phyloP scores from a whole-genome alignment of 306 rosid species.

The Quercus aquifolioides region DNA sequence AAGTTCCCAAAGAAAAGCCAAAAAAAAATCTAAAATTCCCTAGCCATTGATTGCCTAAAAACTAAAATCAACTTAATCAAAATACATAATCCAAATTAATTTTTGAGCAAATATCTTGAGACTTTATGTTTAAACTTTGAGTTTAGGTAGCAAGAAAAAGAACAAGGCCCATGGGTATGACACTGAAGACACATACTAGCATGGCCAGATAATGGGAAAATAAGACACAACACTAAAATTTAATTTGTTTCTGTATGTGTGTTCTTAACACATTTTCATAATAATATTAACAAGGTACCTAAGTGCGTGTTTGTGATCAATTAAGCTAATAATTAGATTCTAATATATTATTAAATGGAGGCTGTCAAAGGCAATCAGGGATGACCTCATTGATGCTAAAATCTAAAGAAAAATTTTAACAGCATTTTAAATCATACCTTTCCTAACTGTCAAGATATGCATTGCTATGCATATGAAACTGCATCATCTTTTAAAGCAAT shows the following conservation, averaged over 20 bases:
- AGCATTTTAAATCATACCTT: too few species aligned
- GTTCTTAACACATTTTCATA: not conserved
- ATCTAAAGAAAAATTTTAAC: too few species aligned
- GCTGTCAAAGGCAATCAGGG: too few species aligned
- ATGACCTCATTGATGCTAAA: too few species aligned
- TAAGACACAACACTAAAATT: not conserved
- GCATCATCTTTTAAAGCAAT: too few species aligned
- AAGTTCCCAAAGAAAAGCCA: not conserved
- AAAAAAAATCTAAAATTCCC: not conserved
- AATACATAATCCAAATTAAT: not conserved
- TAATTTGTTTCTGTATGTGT: not conserved
- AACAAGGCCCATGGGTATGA: not conserved
- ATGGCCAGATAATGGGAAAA: not conserved
- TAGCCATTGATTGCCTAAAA: not conserved
- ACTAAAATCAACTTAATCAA: not conserved
- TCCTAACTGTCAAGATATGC: too few species aligned
- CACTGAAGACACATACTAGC: not conserved
- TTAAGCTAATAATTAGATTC: not conserved
- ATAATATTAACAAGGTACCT: not conserved
- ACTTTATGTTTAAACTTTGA: not conserved
- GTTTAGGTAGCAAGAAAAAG: not conserved
- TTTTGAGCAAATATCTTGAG: not conserved
- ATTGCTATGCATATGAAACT: too few species aligned
- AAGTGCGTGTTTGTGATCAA: not conserved
- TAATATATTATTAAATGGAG: too few species aligned